A percentile compares a stretch with the other conserved stretches of the same genome.
Evolutionary conservation across 352 stramenopile genomes (phyloP).

Genomic region (Phytopythium cucurbitacearum): DNA sequence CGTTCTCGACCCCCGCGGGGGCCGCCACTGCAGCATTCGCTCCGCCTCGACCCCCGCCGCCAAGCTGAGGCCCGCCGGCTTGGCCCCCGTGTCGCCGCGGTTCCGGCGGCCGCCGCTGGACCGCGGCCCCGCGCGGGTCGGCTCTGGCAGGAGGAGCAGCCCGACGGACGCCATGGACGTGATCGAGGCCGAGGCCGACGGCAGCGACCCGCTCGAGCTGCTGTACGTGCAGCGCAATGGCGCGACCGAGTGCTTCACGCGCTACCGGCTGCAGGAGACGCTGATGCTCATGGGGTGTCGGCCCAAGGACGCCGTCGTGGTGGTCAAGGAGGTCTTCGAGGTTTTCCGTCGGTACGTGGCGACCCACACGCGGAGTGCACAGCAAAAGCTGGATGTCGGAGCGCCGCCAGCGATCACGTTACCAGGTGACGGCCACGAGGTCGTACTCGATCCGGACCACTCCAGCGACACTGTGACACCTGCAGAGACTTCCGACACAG

Average conservation of each 20-base stretch:
- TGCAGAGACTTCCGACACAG: slow-evolving; percentile 3
- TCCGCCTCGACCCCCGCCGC: neutral
- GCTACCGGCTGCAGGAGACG: slow-evolving; percentile 82
- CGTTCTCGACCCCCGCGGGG: no score
- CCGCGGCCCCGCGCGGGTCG: neutral
- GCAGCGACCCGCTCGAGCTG: slow-evolving; percentile 75
- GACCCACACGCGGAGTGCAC: slow-evolving; percentile 8
- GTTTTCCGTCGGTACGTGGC: slow-evolving; percentile 52
- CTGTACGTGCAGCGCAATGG: slow-evolving; percentile 55
- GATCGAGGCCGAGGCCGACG: slow-evolving; percentile 47
- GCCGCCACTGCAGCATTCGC: no score
- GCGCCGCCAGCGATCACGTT: neutral
- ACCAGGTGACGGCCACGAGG: slow-evolving; percentile 1
- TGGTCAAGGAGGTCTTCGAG: slow-evolving; percentile 65
- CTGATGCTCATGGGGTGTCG: slow-evolving; percentile 87
- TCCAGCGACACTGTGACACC: no score
- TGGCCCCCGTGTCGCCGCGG: slow-evolving; percentile 11
- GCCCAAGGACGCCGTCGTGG: slow-evolving; percentile 62
- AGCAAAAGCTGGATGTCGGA: neutral
- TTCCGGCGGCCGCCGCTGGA: slow-evolving; percentile 1
- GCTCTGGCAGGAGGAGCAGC: neutral
- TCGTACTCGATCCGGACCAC: neutral
- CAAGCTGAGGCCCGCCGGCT: slow-evolving; percentile 9
- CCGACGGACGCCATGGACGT: slow-evolving; percentile 33
- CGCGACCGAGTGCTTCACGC: slow-evolving; percentile 62